A percentile compares a stretch with the other conserved stretches of the same genome.
phyloP scores from a whole-genome alignment of 345 rosid species.

The Salix brachista region DNA sequence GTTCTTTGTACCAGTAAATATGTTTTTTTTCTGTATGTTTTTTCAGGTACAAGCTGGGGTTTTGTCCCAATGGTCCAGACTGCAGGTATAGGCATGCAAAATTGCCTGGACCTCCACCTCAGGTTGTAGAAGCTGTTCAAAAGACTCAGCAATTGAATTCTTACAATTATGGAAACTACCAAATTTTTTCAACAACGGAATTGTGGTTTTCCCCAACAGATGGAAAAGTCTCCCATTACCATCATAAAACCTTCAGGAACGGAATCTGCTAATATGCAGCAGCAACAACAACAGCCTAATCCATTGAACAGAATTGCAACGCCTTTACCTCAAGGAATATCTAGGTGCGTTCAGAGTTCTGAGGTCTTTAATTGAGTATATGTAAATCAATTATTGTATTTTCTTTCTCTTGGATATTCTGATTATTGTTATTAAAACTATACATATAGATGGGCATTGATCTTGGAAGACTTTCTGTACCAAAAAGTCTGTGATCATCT shows the following conservation, averaged over 20 bases:
- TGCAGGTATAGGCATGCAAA: conserved; percentile 95
- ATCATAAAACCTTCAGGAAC: conserved; percentile 32
- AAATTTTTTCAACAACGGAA: no score
- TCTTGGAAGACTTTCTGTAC: conserved; percentile 9
- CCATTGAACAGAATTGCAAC: conserved; percentile 62
- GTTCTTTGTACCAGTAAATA: background rate
- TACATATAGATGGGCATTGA: background rate
- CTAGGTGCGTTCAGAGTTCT: conserved; percentile 98
- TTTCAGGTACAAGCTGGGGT: conserved; percentile 92
- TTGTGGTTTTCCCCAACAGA: no score
- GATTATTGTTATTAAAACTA: conserved; percentile 28
- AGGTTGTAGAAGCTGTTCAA: conserved; percentile 92
- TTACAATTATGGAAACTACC: no score
- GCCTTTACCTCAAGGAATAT: conserved; percentile 94
- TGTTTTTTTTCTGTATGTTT: background rate
- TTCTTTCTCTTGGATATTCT: conserved; percentile 18
- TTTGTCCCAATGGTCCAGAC: conserved; percentile 98
- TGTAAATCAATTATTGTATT: conserved; percentile 50
- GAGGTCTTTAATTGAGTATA: conserved; percentile 59
- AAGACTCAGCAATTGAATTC: conserved; percentile 88
- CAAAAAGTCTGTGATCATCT: conserved; percentile 1
- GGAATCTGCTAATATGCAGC: conserved; percentile 45
- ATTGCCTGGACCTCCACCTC: conserved; percentile 90
- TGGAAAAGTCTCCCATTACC: background rate
- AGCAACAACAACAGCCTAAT: conserved; percentile 46